Percentiles rank a stretch among this genome's conserved stretches.
phyloP scores from a whole-genome alignment of 2,329 filamentous ascomycete species.

The Trichoderma sp. region DNA sequence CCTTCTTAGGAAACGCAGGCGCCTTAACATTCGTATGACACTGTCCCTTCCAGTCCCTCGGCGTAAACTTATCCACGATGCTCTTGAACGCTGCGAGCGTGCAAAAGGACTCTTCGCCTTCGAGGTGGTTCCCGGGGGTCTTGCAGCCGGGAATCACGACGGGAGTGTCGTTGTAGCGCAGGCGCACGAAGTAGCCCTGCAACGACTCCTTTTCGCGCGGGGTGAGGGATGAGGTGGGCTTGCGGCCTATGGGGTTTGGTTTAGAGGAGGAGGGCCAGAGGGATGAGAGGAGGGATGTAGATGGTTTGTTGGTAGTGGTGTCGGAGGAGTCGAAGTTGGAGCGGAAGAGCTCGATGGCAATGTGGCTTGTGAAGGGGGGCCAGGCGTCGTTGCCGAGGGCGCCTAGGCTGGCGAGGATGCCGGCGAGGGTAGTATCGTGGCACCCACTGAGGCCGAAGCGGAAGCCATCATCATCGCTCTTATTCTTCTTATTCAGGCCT shows the following conservation, averaged over 20 bases:
- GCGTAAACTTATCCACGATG: constrained; percentile 88
- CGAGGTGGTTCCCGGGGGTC: constrained; percentile 72
- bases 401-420: constrained; percentile 72
- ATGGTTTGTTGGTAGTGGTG: constrained; percentile 22
- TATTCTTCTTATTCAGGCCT: background rate
- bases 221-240: constrained; percentile 53
- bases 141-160: constrained; percentile 81
- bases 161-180: constrained; percentile 86
- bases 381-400: constrained; percentile 71
- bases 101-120: constrained; percentile 85
- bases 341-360: constrained; percentile 87
- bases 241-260: constrained; percentile 57
- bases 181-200: constrained; percentile 78
- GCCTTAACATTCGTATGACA: constrained; percentile 46
- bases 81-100: constrained; percentile 89
- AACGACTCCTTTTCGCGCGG: constrained; percentile 57
- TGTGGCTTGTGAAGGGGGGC: constrained; percentile 91
- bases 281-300: constrained; percentile 24
- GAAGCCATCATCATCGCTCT: constrained; percentile 39
- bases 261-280: constrained; percentile 30
- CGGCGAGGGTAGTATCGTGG: constrained; percentile 90
- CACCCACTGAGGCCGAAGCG: constrained; percentile 81
- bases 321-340: constrained; percentile 40
- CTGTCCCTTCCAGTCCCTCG: constrained; percentile 67
- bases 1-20: constrained; percentile 46